These are phyloP conservation scores for Solioccasus polychromus DNA, from an alignment of 768 basidiomycete genomes.

Conservation along the genomic window DNA sequence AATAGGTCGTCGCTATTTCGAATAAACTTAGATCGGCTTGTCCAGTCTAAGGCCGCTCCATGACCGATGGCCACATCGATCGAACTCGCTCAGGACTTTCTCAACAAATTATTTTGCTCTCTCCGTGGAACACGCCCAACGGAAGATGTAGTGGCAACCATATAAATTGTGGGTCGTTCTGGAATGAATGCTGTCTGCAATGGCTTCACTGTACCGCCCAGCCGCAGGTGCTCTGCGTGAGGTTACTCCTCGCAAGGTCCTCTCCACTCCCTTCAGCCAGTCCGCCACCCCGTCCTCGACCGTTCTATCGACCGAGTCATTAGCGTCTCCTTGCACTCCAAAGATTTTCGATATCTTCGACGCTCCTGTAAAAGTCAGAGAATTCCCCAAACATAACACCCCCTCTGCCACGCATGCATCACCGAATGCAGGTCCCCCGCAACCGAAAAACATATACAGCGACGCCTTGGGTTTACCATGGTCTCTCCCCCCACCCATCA, in stretches of 20 bases:
- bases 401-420: conserved; percentile 2
- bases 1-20: conserved; percentile 1
- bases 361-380: conserved; percentile 40
- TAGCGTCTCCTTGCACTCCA: conserved; percentile 17
- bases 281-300: conserved; percentile 13
- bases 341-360: conserved; percentile 54
- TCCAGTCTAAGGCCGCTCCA: conserved; percentile 19
- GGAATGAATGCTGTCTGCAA: background rate
- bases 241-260: conserved; percentile 6
- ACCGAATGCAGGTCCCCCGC: conserved; percentile 9
- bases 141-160: background rate
- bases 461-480: conserved; percentile 17
- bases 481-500: conserved; percentile 42
- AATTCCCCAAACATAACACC: conserved; percentile 13
- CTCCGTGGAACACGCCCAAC: background rate
- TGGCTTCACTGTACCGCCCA: conserved; percentile 16
- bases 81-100: conserved; percentile 1
- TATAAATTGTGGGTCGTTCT: conserved; percentile 18
- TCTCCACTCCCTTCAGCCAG: conserved; percentile 11
- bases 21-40: conserved; percentile 1
- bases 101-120: background rate
- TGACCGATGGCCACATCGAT: conserved; percentile 13
- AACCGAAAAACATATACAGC: conserved; percentile 2
- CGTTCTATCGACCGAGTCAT: conserved; percentile 1
- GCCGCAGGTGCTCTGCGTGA: conserved; percentile 5